Evolutionary conservation across 805 yeast species (phyloP), one percentile per base, ranked within the genome.

Genomic region (Pichia thaimueangensis): DNA sequence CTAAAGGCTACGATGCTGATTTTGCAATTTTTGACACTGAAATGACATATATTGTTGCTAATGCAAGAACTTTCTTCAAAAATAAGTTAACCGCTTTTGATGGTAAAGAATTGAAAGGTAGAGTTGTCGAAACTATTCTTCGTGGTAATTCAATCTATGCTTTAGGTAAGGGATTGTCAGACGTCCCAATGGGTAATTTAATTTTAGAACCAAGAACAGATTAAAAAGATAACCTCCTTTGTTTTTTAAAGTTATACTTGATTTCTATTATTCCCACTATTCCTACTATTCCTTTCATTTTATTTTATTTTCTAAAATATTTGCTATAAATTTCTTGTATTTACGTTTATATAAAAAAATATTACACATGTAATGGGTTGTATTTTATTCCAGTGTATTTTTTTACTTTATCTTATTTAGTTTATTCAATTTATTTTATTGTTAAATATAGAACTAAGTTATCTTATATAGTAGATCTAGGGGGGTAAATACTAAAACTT

Each of bases 31-130:
- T 91, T 57, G 94, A 91, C 58, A 78, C 86, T 6, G 68, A 69
- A 11, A 67, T 67, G 6, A 55, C 53, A 30, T 80, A 74, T 53
- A 58, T 57, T 1, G 72, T 85, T 27, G 61, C 64, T 4, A 81
- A 82, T 55, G 68, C 69, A 17, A 66, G 71, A 34, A 76, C 85
- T 25, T 74, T 63, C 51, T 91, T 85, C 69, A 88, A 86, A 53
- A 91, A 89, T 68, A 89, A 88, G 61, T 63, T 91, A 42, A 85
- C 96, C 2, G 95, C 96, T 0, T 91, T 86, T 58, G 71, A 86
- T 54, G 95, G 95, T 5, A 68, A 68, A 65, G 60, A 68, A 39
- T 67, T 87, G 47, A 64, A 61, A 31, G 97, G 97, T 20, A 70
- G 79, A 45, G 94, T 89, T 7, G 66, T 80, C 38, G 89, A 83